phyloP scores from a whole-genome alignment of 352 stramenopile species.

The Pythium periplocum region DNA sequence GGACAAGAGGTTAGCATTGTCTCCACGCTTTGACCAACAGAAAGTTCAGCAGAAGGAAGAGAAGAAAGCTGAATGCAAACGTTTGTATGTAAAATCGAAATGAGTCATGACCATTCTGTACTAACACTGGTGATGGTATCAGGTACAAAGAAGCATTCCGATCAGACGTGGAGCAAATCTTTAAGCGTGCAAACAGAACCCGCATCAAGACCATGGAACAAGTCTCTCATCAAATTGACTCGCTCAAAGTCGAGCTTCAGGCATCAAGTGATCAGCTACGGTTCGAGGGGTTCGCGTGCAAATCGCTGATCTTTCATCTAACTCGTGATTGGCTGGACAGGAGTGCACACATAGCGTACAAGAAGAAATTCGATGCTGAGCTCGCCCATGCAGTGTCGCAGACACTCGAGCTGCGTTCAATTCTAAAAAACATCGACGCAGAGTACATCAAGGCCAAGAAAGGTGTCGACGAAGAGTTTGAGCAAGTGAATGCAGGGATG shows the following conservation, averaged over 20 bases:
- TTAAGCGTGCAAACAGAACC: neutral
- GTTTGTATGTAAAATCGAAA: constrained; percentile 3
- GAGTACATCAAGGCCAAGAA: neutral
- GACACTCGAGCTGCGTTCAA: neutral
- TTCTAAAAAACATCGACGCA: neutral
- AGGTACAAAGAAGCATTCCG: constrained; percentile 9
- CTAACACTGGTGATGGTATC: neutral
- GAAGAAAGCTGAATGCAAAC: constrained; percentile 9
- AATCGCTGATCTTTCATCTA: neutral
- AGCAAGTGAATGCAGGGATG: neutral
- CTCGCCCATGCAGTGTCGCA: neutral
- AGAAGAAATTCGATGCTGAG: neutral
- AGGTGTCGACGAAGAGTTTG: neutral
- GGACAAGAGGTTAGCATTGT: neutral
- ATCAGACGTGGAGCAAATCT: constrained; percentile 9
- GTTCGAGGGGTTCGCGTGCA: neutral
- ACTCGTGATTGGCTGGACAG: neutral
- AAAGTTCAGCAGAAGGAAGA: constrained; percentile 12
- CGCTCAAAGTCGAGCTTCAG: neutral
- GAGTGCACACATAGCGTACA: neutral
- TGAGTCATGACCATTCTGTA: neutral
- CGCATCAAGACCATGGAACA: neutral
- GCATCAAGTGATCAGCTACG: neutral
- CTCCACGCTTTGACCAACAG: neutral
- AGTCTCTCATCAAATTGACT: neutral